Conservation (phyloP, 148 eudicot genomes). For the Fagopyrum esculentum region DNA sequence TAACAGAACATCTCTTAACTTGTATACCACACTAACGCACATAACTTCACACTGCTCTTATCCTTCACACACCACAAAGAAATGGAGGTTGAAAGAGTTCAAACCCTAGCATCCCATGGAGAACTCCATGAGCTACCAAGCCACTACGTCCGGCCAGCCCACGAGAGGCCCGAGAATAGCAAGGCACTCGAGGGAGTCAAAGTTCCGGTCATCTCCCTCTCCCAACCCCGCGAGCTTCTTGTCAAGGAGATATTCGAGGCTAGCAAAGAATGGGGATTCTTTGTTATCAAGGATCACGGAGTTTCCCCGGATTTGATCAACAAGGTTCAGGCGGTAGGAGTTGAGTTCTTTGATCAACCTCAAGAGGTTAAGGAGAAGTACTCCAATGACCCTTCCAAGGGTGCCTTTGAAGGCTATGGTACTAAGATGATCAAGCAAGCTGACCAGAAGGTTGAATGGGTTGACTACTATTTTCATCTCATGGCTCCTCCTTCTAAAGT, state of each 20-base stretch:
- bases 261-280: slow-evolving; percentile 34
- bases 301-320: slow-evolving; percentile 17
- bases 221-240: slow-evolving; percentile 20
- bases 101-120: slow-evolving; percentile 15
- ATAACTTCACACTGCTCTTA: not conserved
- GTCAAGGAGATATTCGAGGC: slow-evolving; percentile 26
- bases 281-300: slow-evolving; percentile 27
- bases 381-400: slow-evolving; percentile 32
- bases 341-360: slow-evolving; percentile 27
- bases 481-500: slow-evolving; percentile 37
- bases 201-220: slow-evolving; percentile 30
- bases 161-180: slow-evolving; percentile 41
- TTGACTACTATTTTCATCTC: slow-evolving; percentile 37
- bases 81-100: slow-evolving; percentile 36
- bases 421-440: slow-evolving; percentile 30
- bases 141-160: slow-evolving; percentile 28
- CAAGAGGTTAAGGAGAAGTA: slow-evolving; percentile 33
- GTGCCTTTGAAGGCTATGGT: slow-evolving; percentile 36
- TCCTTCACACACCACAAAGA: not conserved
- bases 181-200: slow-evolving; percentile 30
- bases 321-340: slow-evolving; percentile 23
- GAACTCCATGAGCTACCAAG: slow-evolving; percentile 24
- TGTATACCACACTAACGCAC: not conserved
- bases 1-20: not conserved
- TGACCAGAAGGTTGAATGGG: slow-evolving; percentile 36